Base-by-base conservation (phyloP, 768 basidiomycete species). In the Pisolithus marmoratus region DNA sequence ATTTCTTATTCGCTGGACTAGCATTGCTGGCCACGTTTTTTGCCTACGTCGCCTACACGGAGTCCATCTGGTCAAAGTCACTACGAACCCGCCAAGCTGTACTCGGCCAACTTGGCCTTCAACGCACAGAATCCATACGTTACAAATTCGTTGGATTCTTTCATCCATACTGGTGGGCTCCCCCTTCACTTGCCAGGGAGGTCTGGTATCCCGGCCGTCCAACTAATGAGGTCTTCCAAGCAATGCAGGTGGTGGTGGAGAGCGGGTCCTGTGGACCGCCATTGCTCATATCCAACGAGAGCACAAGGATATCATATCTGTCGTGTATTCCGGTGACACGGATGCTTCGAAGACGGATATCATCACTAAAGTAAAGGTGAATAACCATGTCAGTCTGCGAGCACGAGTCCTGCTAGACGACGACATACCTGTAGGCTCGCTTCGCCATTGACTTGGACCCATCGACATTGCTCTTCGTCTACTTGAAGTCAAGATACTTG, bases 221-320 rank as follows among this genome's bases (percentile, higher is more conserved):
- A 11, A 52, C 68, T 76, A 64, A 74, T 71, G 69, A 62, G 64
- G 67, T 65, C 56, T 48, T 45, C 37, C 43, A 66, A 86, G 95
- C 63, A 96, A 98, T 76, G 94, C 94, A 36, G 94, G 95, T 0
- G 95, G 95, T 11, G 96, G 95, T 24, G 95, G 96, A 1, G 95
- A 98, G 68, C 82, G 94, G 1, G 96, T 99, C 1, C 71, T 99
- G 0, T 97, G 94, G 94, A 85, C 89, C 0, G 94, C 93, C 1
- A 78, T 97, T 29, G 78, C 84, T 0, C 78, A 82, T 54, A 72
- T 90, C 48, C 94, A 96, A 61, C 76, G 79, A 20, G 74, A 77
- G 17, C 78, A 87, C 52, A 78, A 77, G 4, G 72, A 87, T 51
- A 65, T 86, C 8, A 63, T 95, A 34, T 85, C 75, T 50, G 78